Base-by-base conservation (phyloP, 2,329 filamentous ascomycete species). In the Aspergillus sp. region DNA sequence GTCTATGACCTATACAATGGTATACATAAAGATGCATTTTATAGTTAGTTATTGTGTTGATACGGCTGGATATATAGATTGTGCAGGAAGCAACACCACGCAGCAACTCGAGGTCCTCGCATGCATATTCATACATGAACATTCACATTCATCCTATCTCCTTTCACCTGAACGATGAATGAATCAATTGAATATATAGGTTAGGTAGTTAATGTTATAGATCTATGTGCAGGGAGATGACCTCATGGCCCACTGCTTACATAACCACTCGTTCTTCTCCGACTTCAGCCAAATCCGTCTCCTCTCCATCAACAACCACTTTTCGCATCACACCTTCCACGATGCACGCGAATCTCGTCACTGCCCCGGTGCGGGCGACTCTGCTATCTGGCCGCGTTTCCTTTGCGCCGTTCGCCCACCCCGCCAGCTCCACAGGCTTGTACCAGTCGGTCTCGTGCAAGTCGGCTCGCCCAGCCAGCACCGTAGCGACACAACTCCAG, bases 351-450 rank as follows among this genome's bases (percentile, higher is more conserved):
- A 60, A 59, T 26, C 49, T 61, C 14, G 55, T 68, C 47, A 63
- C 53, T 53, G 62, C 64, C 52, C 67, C 71, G n/a, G 45, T 71
- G 50, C 72, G 69, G 33, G 65, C 66, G 24, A 62, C 60, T n/a
- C 58, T 66, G 19, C 50, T 71, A 9, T 55, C 64, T 45, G 54
- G 64, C 45, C 65, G 66, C 17, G 20, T 71, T 26, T 59, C 62
- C 30, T 44, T 67, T 30, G 55, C 49, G 48, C 58, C 65, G 4
- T 62, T 67, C 55, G 50, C 60, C 45, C 55, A 53, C 47, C 52
- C 58, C 47, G 52, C 56, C 49, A 54, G 55, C 51, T 56, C 60
- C 44, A 55, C 56, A 24, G 32, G 49, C 35, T 42, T 63, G 40
- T 56, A 60, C 49, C 57, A 61, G 42, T 56, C 52, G 41, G 57